A percentile compares a stretch with the other conserved stretches of the same genome.
These are phyloP conservation scores for Spergularia azorica DNA, from an alignment of 179 eudicot species.

Conservation along the genomic window DNA sequence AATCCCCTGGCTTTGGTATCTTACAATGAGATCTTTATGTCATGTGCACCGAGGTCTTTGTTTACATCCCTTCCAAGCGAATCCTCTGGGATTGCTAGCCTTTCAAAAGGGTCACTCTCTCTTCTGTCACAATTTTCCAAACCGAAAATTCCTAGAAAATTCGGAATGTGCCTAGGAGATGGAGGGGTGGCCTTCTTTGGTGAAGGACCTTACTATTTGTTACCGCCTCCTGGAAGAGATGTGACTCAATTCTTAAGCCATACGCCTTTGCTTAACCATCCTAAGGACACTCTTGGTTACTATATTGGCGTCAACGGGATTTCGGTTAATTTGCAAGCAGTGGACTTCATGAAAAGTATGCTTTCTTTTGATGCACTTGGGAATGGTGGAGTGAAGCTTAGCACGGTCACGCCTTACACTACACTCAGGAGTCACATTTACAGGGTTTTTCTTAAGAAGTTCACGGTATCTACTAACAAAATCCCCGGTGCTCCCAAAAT, in stretches of 20 bases:
- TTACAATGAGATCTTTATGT: conserved; percentile 1
- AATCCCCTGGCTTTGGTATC: neutral
- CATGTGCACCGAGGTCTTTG: conserved; percentile 27
- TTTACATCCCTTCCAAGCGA: conserved; percentile 22
- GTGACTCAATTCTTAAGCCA: conserved; percentile 14
- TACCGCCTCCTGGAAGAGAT: conserved; percentile 14
- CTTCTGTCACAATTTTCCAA: conserved; percentile 25
- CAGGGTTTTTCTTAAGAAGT: conserved; percentile 21
- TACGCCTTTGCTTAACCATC: conserved; percentile 34
- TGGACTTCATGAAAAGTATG: neutral
- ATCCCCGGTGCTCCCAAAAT: conserved; percentile 25
- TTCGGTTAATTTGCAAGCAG: conserved; percentile 25
- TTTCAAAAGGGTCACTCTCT: conserved; percentile 26
- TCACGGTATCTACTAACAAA: conserved; percentile 25
- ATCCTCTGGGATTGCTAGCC: conserved; percentile 26
- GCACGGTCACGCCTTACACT: conserved; percentile 48
- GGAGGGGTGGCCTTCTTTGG: conserved; percentile 47
- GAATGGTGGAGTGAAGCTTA: conserved; percentile 31
- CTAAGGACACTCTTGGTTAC: conserved; percentile 24
- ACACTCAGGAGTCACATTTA: conserved; percentile 32
- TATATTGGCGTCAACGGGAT: conserved; percentile 35
- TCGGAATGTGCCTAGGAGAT: conserved; percentile 33
- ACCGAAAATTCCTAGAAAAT: conserved; percentile 17
- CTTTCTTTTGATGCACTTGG: too few relatives aligned
- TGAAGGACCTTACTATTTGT: conserved; percentile 33